These are phyloP conservation scores for Boletus subparvulus DNA, from an alignment of 768 basidiomycete genomes.

Conservation along the genomic window DNA sequence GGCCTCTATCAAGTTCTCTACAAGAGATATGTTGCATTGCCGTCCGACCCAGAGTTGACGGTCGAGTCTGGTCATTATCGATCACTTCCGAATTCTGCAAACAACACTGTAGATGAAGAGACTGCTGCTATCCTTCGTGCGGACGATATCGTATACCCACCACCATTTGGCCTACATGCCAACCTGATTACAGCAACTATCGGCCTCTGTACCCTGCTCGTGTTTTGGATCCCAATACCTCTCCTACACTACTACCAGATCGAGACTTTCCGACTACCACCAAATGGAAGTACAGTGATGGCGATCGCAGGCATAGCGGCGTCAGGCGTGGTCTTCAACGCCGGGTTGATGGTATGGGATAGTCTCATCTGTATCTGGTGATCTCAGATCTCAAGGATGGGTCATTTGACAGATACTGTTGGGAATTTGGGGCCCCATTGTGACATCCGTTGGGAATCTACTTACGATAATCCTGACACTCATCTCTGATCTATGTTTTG, in stretches of 20 bases:
- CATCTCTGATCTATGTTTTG: conserved; percentile 73
- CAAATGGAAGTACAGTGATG: conserved; percentile 41
- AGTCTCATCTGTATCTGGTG: neutral
- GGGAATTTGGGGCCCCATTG: conserved; percentile 84
- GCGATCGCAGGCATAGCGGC: conserved; percentile 68
- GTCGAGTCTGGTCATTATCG: conserved; percentile 43
- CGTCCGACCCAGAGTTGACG: conserved; percentile 56
- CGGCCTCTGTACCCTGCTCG: conserved; percentile 70
- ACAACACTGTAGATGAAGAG: conserved; percentile 26
- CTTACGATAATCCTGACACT: conserved; percentile 92
- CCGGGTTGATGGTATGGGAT: conserved; percentile 73
- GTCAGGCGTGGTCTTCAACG: conserved; percentile 77
- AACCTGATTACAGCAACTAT: conserved; percentile 79
- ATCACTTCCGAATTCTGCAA: conserved; percentile 41
- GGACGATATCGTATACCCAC: conserved; percentile 47
- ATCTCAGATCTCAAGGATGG: conserved; percentile 2
- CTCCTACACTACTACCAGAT: conserved; percentile 64
- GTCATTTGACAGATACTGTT: conserved; percentile 58
- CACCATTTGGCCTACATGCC: conserved; percentile 83
- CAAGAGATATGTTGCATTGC: conserved; percentile 73
- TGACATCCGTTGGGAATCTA: conserved; percentile 87
- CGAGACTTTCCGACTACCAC: conserved; percentile 69
- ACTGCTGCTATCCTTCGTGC: conserved; percentile 14
- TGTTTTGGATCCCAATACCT: conserved; percentile 80
- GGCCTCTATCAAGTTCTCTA: conserved; percentile 83